Conservation (phyloP, 148 eudicot species). For the Rhododendron ovatum region DNA sequence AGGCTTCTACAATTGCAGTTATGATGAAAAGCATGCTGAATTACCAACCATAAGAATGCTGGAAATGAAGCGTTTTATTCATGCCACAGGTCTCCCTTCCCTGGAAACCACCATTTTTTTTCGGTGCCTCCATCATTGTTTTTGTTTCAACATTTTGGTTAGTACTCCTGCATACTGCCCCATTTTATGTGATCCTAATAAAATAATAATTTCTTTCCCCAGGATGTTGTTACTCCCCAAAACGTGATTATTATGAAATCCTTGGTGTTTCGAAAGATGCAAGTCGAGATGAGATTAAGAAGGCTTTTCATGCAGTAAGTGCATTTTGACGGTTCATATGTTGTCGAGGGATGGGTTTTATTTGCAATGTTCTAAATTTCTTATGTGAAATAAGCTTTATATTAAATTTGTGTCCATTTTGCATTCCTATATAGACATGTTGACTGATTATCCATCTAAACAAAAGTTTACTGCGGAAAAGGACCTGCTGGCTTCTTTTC, state of each 20-base stretch:
- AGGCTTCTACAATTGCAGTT: slow-evolving; percentile 24
- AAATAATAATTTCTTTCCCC: slow-evolving; percentile 15
- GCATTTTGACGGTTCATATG: neutral
- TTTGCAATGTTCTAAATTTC: neutral
- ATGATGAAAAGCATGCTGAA: slow-evolving; percentile 19
- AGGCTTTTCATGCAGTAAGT: slow-evolving; percentile 74
- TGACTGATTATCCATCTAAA: neutral
- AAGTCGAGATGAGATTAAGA: slow-evolving; percentile 69
- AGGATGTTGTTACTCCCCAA: slow-evolving; percentile 42
- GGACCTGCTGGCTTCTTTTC: neutral
- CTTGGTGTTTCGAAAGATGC: slow-evolving; percentile 73
- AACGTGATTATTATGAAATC: slow-evolving; percentile 59
- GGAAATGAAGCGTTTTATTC: slow-evolving; percentile 42
- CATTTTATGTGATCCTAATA: slow-evolving; percentile 1
- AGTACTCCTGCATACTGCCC: neutral
- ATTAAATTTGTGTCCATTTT: neutral
- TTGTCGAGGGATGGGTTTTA: neutral
- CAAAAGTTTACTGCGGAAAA: neutral
- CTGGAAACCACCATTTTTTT: neutral
- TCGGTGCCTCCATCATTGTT: neutral
- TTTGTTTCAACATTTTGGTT: neutral
- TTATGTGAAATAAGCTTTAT: neutral
- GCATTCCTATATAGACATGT: neutral
- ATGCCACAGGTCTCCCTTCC: slow-evolving; percentile 59
- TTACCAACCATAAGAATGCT: slow-evolving; percentile 20